These are phyloP conservation scores for Panellus pusillus DNA, from an alignment of 768 basidiomycete species.

Conservation along the genomic window DNA sequence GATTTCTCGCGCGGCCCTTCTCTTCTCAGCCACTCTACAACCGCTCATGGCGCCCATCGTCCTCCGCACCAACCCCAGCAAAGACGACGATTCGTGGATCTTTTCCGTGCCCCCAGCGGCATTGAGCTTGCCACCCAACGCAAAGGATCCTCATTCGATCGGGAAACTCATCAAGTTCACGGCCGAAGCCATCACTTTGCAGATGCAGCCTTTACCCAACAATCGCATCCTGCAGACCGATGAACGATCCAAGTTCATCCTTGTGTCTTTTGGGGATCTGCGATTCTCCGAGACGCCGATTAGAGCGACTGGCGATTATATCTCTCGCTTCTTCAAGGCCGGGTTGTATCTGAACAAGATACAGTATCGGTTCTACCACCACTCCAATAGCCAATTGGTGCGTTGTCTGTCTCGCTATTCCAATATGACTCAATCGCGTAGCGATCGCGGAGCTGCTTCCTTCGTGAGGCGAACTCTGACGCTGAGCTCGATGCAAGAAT, in stretches of 20 bases:
- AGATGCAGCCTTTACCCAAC: conserved; percentile 48
- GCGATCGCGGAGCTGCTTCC: conserved; percentile 64
- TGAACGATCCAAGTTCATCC: conserved; percentile 55
- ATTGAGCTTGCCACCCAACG: conserved; percentile 29
- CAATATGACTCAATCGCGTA: conserved; percentile 23
- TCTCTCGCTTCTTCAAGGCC: conserved; percentile 50
- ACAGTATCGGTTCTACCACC: conserved; percentile 70
- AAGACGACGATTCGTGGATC: conserved; percentile 53
- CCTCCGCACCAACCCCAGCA: conserved; percentile 40
- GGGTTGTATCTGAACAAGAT: conserved; percentile 58
- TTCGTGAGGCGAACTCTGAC: conserved; percentile 54
- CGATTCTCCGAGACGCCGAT: conserved; percentile 55
- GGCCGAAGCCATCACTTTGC: conserved; percentile 48
- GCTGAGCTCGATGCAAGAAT: conserved; percentile 58
- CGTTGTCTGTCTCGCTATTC: conserved; percentile 10
- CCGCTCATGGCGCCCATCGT: conserved; percentile 36
- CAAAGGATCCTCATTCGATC: conserved; percentile 27
- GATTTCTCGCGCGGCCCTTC: conserved; percentile 11
- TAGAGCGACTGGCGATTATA: conserved; percentile 53
- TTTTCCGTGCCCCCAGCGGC: conserved; percentile 40
- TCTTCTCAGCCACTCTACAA: conserved; percentile 5
- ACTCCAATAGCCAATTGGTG: conserved; percentile 71
- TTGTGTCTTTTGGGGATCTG: conserved; percentile 52
- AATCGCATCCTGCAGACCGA: conserved; percentile 63
- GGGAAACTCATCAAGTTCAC: conserved; percentile 57